A percentile compares a stretch with the other conserved stretches of the same genome.
Conservation (phyloP, 2,329 filamentous ascomycete genomes). For the Rhynchosporium agropyri region DNA sequence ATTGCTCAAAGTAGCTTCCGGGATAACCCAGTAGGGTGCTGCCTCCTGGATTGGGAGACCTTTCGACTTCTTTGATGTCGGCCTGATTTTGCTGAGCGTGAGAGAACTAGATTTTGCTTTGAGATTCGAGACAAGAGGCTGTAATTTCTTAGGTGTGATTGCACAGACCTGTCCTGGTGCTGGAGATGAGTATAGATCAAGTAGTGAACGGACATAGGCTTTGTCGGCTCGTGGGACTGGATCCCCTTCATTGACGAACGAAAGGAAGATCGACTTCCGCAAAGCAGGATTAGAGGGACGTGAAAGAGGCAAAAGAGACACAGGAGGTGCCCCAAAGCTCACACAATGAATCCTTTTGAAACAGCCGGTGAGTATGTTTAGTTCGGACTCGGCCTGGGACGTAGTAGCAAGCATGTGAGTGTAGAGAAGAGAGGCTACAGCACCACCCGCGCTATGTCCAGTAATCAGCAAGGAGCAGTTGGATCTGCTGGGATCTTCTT, state of each 20-base stretch:
- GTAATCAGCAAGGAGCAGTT: conserved; percentile 77
- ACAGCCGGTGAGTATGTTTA: conserved; percentile 67
- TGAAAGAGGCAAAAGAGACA: conserved; percentile 69
- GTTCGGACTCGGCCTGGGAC: conserved; percentile 61
- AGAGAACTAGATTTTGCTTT: conserved; percentile 34
- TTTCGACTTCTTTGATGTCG: conserved; percentile 32
- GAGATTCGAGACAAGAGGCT: conserved; percentile 24
- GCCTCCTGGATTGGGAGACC: conserved; percentile 31
- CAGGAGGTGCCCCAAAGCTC: conserved; percentile 81
- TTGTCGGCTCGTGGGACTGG: conserved; percentile 78
- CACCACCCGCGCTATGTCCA: conserved; percentile 84
- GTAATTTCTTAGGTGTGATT: conserved; percentile 28
- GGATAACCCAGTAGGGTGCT: conserved; percentile 63
- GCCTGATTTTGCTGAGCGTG: conserved; percentile 30
- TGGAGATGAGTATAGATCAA: conserved; percentile 70
- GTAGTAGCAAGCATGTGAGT: conserved; percentile 74
- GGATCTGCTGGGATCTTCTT: conserved; percentile 69
- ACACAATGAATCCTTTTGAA: conserved; percentile 84
- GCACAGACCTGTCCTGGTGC: conserved; percentile 31
- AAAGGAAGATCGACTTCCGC: conserved; percentile 73
- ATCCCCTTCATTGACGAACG: conserved; percentile 85
- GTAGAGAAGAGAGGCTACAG: conserved; percentile 78
- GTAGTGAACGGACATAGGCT: conserved; percentile 70
- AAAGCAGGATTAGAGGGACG: conserved; percentile 55
- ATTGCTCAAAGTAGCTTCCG: conserved; percentile 66